A percentile compares a stretch with the other conserved stretches of the same genome.
These are phyloP conservation scores for Penicillium paradoxum DNA, from an alignment of 495 filamentous ascomycete genomes.

Conservation along the genomic window DNA sequence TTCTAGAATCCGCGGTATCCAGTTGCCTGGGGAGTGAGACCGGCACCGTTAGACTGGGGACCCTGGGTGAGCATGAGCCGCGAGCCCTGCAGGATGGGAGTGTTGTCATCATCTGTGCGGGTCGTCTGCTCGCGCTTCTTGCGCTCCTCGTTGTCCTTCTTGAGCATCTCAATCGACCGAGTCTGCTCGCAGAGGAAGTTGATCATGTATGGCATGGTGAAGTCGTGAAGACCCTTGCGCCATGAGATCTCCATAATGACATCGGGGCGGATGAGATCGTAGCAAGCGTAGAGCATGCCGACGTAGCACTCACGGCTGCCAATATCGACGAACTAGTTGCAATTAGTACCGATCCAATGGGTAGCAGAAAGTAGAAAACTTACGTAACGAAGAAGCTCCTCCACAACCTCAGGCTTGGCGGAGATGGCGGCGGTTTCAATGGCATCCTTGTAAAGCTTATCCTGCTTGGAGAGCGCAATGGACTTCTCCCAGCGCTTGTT, in stretches of 20 bases:
- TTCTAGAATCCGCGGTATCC: conserved; percentile 60
- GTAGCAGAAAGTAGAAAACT: conserved; percentile 35
- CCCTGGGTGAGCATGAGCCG: conserved; percentile 99
- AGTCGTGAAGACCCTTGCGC: conserved; percentile 92
- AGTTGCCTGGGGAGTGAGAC: conserved; percentile 74
- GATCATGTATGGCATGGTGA: conserved; percentile 99
- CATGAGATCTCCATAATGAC: conserved; percentile 94
- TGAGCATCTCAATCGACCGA: conserved; percentile 73
- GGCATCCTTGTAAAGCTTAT: conserved; percentile 99
- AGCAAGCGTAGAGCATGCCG: conserved; percentile 97
- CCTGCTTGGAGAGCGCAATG: conserved; percentile 97
- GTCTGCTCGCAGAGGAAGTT: conserved; percentile 92
- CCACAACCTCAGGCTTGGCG: conserved; percentile 82
- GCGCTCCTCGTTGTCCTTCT: conserved; percentile 96
- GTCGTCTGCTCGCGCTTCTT: conserved; percentile 83
- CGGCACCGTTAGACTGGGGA: conserved; percentile 63
- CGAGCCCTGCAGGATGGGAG: conserved; percentile 85
- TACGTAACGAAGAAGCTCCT: conserved; percentile 94
- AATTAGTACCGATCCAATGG: conserved; percentile 25
- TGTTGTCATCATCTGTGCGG: conserved; percentile 83
- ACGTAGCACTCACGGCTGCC: conserved; percentile 99
- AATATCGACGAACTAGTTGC: conserved; percentile 89
- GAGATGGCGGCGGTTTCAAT: conserved; percentile 99
- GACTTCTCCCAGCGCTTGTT: conserved; percentile 99
- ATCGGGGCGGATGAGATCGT: conserved; percentile 91